Evolutionary conservation across 2,329 filamentous ascomycete species (phyloP).

Genomic region (Sporothrix brunneoviolacea): DNA sequence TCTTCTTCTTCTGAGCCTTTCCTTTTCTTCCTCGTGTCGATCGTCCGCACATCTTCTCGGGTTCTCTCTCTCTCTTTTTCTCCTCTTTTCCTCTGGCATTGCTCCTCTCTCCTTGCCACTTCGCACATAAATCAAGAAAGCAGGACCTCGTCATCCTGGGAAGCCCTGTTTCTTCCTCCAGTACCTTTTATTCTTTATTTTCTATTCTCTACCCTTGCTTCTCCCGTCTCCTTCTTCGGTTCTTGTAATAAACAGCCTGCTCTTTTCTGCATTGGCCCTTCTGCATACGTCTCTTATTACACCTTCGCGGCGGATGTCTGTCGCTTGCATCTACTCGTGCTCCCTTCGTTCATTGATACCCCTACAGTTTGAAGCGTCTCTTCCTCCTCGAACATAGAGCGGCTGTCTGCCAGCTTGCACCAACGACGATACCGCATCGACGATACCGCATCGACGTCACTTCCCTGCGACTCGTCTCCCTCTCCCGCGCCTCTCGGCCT

Average conservation of each 20-base stretch:
- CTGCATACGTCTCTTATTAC: background rate
- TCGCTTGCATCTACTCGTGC: background rate
- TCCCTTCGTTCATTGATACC: conserved; percentile 15
- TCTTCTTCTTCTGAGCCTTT: background rate
- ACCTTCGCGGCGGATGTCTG: background rate
- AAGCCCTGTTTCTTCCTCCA: background rate
- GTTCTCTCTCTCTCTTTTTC: background rate
- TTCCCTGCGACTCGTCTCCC: no score
- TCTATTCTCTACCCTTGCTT: background rate
- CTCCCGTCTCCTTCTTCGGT: background rate
- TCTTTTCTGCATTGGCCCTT: conserved; percentile 6
- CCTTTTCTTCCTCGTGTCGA: background rate
- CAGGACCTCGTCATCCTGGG: background rate
- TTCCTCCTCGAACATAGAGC: background rate
- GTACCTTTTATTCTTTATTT: background rate
- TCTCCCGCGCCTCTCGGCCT: background rate
- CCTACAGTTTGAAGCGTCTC: conserved; percentile 6
- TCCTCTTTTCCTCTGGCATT: background rate
- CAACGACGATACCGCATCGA: background rate
- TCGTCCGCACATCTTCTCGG: background rate
- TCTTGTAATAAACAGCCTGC: conserved; percentile 5
- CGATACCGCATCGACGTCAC: background rate
- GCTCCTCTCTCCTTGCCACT: background rate
- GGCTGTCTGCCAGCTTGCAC: no score
- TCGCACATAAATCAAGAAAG: background rate